phyloP scores from a whole-genome alignment of 208 protist species.

The Leishmania amazonensis region DNA sequence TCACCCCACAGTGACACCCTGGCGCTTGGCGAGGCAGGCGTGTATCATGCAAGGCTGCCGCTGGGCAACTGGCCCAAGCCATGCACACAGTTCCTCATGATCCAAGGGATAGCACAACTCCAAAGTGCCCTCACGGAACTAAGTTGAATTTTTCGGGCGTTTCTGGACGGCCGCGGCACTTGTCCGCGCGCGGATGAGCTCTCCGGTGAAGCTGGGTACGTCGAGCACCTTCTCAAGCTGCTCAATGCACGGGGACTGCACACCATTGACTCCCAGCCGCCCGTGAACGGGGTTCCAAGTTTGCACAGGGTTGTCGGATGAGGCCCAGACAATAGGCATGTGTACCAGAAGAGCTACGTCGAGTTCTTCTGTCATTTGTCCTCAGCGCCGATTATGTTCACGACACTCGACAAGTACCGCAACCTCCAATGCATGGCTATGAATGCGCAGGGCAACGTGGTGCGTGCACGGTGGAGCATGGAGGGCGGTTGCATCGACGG shows the following conservation, averaged over 20 bases:
- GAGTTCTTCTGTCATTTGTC: slow-evolving; percentile 69
- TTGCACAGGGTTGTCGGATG: slow-evolving; percentile 68
- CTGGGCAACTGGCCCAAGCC: slow-evolving; percentile 40
- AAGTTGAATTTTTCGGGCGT: slow-evolving; percentile 46
- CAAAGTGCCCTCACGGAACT: slow-evolving; percentile 38
- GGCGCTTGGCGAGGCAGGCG: slow-evolving; percentile 73
- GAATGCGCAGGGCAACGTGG: slow-evolving; percentile 27
- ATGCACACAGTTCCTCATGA: slow-evolving; percentile 43
- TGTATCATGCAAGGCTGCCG: slow-evolving; percentile 58
- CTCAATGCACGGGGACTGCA: slow-evolving; percentile 90
- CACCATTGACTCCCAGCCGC: slow-evolving; percentile 94
- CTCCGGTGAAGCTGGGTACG: slow-evolving; percentile 54
- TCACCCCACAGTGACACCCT: slow-evolving; percentile 71
- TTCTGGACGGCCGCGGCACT: slow-evolving; percentile 47
- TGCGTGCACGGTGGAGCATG: slow-evolving; percentile 32
- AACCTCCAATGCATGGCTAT: slow-evolving; percentile 58
- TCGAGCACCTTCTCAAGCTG: slow-evolving; percentile 67
- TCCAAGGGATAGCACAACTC: slow-evolving; percentile 32
- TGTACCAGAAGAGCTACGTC: slow-evolving; percentile 74
- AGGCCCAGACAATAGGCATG: slow-evolving; percentile 50
- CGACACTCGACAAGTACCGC: slow-evolving; percentile 51
- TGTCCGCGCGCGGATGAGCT: slow-evolving; percentile 81
- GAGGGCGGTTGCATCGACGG: slow-evolving; percentile 11
- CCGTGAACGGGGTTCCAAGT: slow-evolving; percentile 85
- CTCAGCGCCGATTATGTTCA: slow-evolving; percentile 32